Evolutionary conservation across 768 basidiomycete species (phyloP).

Genomic region (Hirschioporus abietinus): DNA sequence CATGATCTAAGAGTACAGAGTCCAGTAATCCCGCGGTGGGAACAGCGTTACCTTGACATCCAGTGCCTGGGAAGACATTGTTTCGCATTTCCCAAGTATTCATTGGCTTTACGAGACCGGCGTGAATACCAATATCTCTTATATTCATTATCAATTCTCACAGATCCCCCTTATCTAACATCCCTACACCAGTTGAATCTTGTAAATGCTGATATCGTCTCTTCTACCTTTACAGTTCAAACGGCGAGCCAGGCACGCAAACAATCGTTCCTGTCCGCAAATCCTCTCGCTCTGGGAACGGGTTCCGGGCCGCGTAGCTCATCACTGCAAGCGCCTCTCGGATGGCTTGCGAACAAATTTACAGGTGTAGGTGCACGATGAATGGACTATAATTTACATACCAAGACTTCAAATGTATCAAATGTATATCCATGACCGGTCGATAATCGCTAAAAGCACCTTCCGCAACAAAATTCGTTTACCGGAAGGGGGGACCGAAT

Average conservation of each 20-base stretch:
- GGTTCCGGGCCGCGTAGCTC: constrained; percentile 52
- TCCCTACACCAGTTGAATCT: neutral
- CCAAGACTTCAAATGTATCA: neutral
- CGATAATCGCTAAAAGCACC: neutral
- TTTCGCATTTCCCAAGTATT: neutral
- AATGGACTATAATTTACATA: neutral
- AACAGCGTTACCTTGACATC: neutral
- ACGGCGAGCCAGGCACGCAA: constrained; percentile 65
- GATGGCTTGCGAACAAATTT: constrained; percentile 74
- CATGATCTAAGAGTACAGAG: no score
- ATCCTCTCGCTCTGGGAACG: constrained; percentile 70
- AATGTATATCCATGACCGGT: neutral
- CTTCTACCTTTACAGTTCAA: constrained; percentile 44
- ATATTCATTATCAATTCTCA: neutral
- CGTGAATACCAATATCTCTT: neutral
- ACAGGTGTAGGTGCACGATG: constrained; percentile 56
- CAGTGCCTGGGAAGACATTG: neutral
- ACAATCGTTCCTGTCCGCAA: constrained; percentile 75
- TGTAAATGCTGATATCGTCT: constrained; percentile 8
- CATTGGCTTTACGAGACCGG: neutral
- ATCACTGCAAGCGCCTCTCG: constrained; percentile 64
- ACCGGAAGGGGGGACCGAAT: neutral
- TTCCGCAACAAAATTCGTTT: neutral
- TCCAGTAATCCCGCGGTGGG: neutral
- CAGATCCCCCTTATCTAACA: constrained; percentile 1